phyloP scores from a whole-genome alignment of 1,284 basidiomycete genomes.

The Leccinum pallidistipes region DNA sequence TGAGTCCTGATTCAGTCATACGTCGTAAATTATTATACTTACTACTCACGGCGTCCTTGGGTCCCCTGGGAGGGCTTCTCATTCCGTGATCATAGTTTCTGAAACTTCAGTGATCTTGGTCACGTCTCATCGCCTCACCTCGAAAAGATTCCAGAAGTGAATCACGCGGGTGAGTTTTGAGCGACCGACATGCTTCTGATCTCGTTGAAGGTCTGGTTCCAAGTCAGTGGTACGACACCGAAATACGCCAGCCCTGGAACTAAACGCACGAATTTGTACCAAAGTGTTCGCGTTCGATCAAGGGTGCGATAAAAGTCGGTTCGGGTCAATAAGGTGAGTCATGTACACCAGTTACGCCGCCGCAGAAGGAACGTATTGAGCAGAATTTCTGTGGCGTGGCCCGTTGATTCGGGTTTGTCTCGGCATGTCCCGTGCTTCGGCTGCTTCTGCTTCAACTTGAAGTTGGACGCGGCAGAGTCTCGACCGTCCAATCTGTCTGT shows the following conservation, averaged over 20 bases:
- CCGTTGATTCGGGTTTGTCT: no score
- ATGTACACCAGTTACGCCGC: no score
- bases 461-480: no score
- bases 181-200: not conserved
- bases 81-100: not conserved
- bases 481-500: not conserved
- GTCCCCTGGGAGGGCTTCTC: not conserved
- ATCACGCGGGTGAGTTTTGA: not conserved
- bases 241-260: not conserved
- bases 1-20: not conserved
- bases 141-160: not conserved
- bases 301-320: not conserved
- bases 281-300: not conserved
- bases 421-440: no score
- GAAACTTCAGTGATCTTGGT: not conserved
- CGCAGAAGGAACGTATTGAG: no score
- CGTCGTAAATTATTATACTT: not conserved
- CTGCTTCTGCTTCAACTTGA: no score
- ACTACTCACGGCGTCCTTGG: not conserved
- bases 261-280: not conserved
- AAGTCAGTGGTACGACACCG: not conserved
- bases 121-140: not conserved
- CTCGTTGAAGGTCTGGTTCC: not conserved
- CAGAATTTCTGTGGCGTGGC: no score
- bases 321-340: not conserved